These are phyloP conservation scores for Patellifolia procumbens DNA, from an alignment of 179 eudicot species.

Conservation along the genomic window DNA sequence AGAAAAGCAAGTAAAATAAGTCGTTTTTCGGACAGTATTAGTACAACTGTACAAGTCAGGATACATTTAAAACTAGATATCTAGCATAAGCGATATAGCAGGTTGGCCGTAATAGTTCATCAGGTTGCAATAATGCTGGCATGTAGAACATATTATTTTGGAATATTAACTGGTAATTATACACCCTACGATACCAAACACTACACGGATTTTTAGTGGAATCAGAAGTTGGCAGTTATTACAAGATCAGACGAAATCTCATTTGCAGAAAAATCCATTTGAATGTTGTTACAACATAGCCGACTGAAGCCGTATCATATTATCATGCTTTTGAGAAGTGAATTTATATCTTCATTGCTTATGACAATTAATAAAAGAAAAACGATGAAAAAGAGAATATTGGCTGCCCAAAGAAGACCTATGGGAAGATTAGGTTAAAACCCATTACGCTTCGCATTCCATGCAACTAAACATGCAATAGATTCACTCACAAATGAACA, in stretches of 20 bases:
- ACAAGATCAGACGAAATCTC: background rate
- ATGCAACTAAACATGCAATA: background rate
- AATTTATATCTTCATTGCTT: no score
- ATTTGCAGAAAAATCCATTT: background rate
- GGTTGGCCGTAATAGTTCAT: background rate
- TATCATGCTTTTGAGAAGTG: no score
- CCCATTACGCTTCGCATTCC: no score
- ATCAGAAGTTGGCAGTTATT: background rate
- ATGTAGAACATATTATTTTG: background rate
- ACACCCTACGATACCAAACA: background rate
- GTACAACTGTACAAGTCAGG: background rate
- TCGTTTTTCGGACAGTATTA: background rate
- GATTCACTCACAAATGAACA: background rate
- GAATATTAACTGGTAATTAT: no score
- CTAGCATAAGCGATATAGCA: background rate
- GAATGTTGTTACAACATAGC: background rate
- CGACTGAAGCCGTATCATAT: background rate
- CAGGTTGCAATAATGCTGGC: background rate
- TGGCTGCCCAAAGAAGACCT: no score
- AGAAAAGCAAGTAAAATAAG: background rate
- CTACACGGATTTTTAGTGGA: background rate
- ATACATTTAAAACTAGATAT: background rate
- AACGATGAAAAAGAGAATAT: no score
- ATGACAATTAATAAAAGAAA: no score
- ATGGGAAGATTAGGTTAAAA: no score